Percentiles rank a stretch among this genome's conserved stretches.
Conservation (phyloP, 129 eudicot genomes). For the Artemisia tridentata region DNA sequence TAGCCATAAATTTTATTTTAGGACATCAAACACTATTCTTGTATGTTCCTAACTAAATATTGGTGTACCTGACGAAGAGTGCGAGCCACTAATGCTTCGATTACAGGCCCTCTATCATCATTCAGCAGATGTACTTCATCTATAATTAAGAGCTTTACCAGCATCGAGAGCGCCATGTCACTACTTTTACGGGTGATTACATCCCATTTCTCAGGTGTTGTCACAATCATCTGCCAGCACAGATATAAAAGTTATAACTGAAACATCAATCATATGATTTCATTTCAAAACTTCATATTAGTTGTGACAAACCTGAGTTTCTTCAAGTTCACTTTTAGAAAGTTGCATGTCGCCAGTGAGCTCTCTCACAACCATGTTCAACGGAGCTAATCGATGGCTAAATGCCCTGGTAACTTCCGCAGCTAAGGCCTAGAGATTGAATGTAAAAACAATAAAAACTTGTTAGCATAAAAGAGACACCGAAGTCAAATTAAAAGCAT, state of each 20-base stretch:
- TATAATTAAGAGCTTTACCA: slow-evolving; percentile 88
- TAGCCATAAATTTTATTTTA: slow-evolving; percentile 14
- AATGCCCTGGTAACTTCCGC: slow-evolving; percentile 94
- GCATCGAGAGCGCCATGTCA: slow-evolving; percentile 95
- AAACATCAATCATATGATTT: slow-evolving; percentile 12
- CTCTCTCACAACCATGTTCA: slow-evolving; percentile 87
- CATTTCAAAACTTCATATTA: slow-evolving; percentile 15
- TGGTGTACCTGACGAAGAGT: slow-evolving; percentile 90
- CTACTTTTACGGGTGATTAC: slow-evolving; percentile 99
- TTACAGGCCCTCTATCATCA: slow-evolving; percentile 98
- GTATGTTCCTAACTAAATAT: slow-evolving; percentile 7
- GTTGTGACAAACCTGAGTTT: slow-evolving; percentile 71
- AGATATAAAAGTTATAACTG: slow-evolving; percentile 1
- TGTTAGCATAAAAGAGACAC: slow-evolving; percentile 18
- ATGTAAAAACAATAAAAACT: slow-evolving; percentile 19
- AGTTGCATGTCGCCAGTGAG: slow-evolving; percentile 99
- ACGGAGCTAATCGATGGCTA: slow-evolving; percentile 82
- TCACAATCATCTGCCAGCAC: slow-evolving; percentile 84
- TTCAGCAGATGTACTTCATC: slow-evolving; percentile 98
- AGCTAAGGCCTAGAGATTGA: slow-evolving; percentile 78
- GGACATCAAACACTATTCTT: not conserved
- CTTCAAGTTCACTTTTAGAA: slow-evolving; percentile 85
- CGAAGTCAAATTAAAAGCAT: slow-evolving; percentile 6
- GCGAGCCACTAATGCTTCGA: slow-evolving; percentile 98
- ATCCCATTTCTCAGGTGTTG: slow-evolving; percentile 99